These are phyloP conservation scores for Rostrohypoxylon terebratum DNA, from an alignment of 495 filamentous ascomycete genomes.

Conservation along the genomic window DNA sequence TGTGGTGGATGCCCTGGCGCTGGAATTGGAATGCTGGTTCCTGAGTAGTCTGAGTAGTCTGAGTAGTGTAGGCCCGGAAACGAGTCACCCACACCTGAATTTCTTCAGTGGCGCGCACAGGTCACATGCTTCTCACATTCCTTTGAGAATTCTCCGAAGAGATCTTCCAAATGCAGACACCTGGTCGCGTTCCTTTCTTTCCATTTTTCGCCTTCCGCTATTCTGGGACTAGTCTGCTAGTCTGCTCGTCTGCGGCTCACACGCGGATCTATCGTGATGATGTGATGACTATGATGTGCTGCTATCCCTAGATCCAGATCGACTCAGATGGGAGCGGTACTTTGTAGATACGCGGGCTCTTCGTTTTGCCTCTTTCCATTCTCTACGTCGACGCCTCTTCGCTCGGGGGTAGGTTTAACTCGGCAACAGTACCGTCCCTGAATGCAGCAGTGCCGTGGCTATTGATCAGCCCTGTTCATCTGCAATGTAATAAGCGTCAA, in stretches of 20 bases:
- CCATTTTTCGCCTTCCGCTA: slow-evolving; percentile 21
- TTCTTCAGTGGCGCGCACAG: slow-evolving; percentile 38
- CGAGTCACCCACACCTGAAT: slow-evolving; percentile 39
- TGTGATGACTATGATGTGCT: slow-evolving; percentile 4
- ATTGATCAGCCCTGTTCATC: slow-evolving; percentile 20
- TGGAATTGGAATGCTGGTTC: slow-evolving; percentile 41
- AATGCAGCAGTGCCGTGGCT: slow-evolving; percentile 10
- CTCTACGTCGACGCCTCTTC: slow-evolving; percentile 24
- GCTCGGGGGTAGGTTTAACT: slow-evolving; percentile 11
- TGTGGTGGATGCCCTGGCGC: no score
- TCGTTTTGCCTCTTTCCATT: slow-evolving; percentile 7
- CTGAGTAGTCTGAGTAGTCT: slow-evolving; percentile 18
- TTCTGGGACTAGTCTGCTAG: slow-evolving; percentile 33
- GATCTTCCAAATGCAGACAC: slow-evolving; percentile 51
- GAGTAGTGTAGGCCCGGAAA: slow-evolving; percentile 38
- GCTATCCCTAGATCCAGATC: not conserved
- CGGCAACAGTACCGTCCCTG: slow-evolving; percentile 12
- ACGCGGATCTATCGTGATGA: not conserved
- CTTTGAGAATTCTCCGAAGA: slow-evolving; percentile 35
- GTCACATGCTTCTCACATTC: slow-evolving; percentile 43
- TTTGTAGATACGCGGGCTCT: slow-evolving; percentile 7
- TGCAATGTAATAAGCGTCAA: slow-evolving; percentile 26
- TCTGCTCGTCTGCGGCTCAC: slow-evolving; percentile 23
- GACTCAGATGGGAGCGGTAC: not conserved
- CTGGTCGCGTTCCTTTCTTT: slow-evolving; percentile 32